Evolutionary conservation across 495 filamentous ascomycete genomes (phyloP), one percentile per base, ranked within the genome.

Genomic region (Tuber umbilicatum): DNA sequence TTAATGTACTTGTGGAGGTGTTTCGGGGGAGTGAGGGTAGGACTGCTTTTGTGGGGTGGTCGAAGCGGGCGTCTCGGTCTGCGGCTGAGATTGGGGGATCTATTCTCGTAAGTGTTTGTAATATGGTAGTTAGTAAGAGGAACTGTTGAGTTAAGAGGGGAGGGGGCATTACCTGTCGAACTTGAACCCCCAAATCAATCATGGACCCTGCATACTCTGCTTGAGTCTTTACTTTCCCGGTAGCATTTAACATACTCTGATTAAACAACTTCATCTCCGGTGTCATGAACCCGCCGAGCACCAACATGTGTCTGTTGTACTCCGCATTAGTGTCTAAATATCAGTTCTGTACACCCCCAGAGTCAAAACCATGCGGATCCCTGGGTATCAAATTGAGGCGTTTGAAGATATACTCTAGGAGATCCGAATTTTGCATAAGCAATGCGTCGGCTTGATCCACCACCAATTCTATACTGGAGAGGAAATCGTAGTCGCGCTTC

Each of bases 371-470:
- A 84, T 98, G 94, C 5, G 92, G 89, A 80, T 97, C 92, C 73
- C 78, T 93, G n/a, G n/a, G n/a, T n/a, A n/a, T n/a, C n/a, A n/a
- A n/a, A n/a, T n/a, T n/a, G n/a, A n/a, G n/a, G n/a, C n/a, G n/a
- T n/a, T n/a, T n/a, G n/a, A n/a, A n/a, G n/a, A n/a, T n/a, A n/a
- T n/a, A n/a, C n/a, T n/a, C 91, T 72, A 97, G 88, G 84, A 97
- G 94, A 79, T 97, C 94, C 95, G 95, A 98, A 84, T 97, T 97
- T 81, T 99, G 95, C 94, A 97, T 97, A n/a, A 94, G 87, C 23
- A 98, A 86, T 1, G 94, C 93, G 83, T 98, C 95, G 60, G 93
- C 92, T 82, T 97, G 93, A 83, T 99, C 95, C 69, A 95, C 86
- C 55, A 99, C 86, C 38, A 93, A 82, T 83, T 99, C 95, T 78